Evolutionary conservation across 176 grass and related monocot species (phyloP), one percentile per base, ranked within the genome.

Genomic region (Avena atlantica): DNA sequence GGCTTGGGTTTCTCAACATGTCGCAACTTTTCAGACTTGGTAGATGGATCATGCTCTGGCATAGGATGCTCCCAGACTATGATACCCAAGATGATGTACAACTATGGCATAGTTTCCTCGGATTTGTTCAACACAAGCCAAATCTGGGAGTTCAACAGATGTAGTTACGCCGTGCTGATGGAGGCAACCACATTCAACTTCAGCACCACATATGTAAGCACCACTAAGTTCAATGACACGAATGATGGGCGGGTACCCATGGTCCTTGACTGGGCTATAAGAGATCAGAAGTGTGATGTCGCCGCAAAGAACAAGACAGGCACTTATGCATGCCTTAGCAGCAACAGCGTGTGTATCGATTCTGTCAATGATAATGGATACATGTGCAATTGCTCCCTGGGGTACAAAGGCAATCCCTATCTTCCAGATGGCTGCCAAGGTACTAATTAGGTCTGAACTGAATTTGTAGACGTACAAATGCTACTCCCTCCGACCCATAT

Each of bases 1-100:
- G 71, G 53, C 12, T 73, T 90, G 0, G 92, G 93, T 20, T 58
- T 90, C 10, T 86, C 93, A 8, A 66, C 31, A 0, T 86, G 88
- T 6, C 0, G 3, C 20, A 3, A 4, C 0, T 0, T 34, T 6
- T 40, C 53, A 0, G 70, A 13, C 20, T 1, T 36, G 3, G 17
- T 4, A 0, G 3, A 34, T 5, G 59, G 59, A 0, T 24, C 74
- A 3, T 92, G 87, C 80, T 77, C 80, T 0, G 91, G 91, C 29
- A 27, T 52, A 6, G 91, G 80, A 4, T 92, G 87, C 50, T 89
- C 87, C 80, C 87, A 89, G 50, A 86, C 74, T 0, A 3, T 37
- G 0, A 84, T 92, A 21, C 91, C 80, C 0, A 66, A 0, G 15
- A 36, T 9, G 0, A 64, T 92, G 58, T 9, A 0, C 2, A 71